Conservation (phyloP, 2,329 filamentous ascomycete genomes). For the Cordyceps militaris region DNA sequence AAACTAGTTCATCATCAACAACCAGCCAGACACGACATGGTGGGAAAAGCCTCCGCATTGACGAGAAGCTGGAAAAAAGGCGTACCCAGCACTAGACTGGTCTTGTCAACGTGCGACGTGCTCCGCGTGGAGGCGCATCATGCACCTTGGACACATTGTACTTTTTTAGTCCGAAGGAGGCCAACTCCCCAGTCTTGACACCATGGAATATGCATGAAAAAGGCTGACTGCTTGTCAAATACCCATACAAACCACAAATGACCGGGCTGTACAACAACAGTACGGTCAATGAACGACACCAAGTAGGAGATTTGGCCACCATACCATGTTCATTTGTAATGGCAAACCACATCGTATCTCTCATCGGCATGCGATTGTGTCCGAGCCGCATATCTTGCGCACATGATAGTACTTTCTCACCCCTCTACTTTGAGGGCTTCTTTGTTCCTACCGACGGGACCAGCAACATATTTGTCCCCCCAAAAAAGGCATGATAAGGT, state of each 20-base stretch:
- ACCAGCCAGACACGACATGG: neutral
- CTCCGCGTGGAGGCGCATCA: neutral
- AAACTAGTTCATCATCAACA: neutral
- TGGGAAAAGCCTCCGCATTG: neutral
- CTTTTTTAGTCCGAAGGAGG: neutral
- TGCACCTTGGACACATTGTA: neutral
- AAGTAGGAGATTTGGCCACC: too few species aligned
- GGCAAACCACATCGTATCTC: too few species aligned
- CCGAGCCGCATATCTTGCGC: neutral
- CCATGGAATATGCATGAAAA: neutral
- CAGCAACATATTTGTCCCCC: neutral
- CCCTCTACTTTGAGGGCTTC: neutral
- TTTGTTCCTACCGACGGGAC: neutral
- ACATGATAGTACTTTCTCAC: neutral
- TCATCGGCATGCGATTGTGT: too few species aligned
- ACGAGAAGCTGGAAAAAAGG: neutral
- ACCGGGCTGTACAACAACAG: neutral
- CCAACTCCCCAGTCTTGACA: neutral
- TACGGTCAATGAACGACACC: too few species aligned
- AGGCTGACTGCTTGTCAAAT: neutral
- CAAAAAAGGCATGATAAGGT: neutral
- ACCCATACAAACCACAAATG: neutral
- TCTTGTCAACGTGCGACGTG: neutral
- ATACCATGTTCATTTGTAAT: too few species aligned
- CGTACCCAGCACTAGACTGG: neutral